Conservation (phyloP, 306 rosid species). For the Dalbergia cochinchinensis region DNA sequence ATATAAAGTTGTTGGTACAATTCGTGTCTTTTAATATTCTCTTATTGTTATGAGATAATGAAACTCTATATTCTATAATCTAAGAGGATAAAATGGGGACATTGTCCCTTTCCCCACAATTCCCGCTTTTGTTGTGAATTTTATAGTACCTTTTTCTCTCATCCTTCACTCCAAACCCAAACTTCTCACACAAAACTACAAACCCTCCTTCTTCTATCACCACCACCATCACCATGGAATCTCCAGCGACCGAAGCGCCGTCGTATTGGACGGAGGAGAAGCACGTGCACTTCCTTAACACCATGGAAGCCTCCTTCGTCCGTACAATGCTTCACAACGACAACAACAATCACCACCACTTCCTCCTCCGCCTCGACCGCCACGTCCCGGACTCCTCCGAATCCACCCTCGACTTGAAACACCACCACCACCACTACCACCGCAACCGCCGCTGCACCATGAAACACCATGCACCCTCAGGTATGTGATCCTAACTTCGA, state of each 20-base stretch:
- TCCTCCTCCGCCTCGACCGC: constrained; percentile 65
- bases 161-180: too few relatives aligned
- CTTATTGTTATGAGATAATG: too few relatives aligned
- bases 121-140: too few relatives aligned
- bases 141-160: too few relatives aligned
- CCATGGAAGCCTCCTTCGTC: constrained; percentile 87
- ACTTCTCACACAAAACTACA: background rate
- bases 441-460: constrained; percentile 22
- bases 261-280: constrained; percentile 84
- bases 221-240: constrained; percentile 7
- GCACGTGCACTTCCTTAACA: constrained; percentile 70
- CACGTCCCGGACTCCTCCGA: constrained; percentile 69
- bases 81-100: too few relatives aligned
- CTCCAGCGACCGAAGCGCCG: constrained; percentile 12
- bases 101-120: too few relatives aligned
- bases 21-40: too few relatives aligned
- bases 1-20: too few relatives aligned
- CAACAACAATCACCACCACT: background rate
- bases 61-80: too few relatives aligned
- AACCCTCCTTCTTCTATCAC: background rate
- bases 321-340: constrained; percentile 65
- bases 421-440: background rate
- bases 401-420: constrained; percentile 70
- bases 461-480: constrained; percentile 49
- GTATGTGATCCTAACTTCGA: constrained; percentile 42